These are phyloP conservation scores for Paramecium tetraurelia DNA, from an alignment of 73 alveolate genomes.

Conservation along the genomic window DNA sequence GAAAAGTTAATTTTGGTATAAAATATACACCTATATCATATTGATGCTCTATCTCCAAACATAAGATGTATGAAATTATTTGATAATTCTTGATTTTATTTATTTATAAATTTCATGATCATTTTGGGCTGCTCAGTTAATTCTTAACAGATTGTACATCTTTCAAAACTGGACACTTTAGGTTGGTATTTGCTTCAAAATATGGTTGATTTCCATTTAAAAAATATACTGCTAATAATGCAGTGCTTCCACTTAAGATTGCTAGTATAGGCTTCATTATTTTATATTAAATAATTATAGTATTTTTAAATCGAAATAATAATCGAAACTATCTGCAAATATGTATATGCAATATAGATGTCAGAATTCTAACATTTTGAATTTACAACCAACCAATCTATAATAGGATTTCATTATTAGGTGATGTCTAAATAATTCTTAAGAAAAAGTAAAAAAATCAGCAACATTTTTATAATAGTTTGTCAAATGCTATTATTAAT, in stretches of 20 bases:
- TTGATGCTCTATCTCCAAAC: background rate
- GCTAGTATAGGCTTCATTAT: conserved; percentile 14
- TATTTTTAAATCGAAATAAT: background rate
- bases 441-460: too few relatives aligned
- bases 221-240: background rate
- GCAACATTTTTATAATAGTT: too few relatives aligned
- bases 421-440: background rate
- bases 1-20: background rate
- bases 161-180: background rate
- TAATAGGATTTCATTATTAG: background rate
- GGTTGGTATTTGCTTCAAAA: background rate
- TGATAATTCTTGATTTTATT: background rate
- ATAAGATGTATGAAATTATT: background rate
- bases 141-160: background rate
- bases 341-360: too few relatives aligned
- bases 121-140: background rate
- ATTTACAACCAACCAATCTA: background rate
- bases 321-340: background rate
- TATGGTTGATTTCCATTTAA: background rate
- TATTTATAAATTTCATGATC: background rate
- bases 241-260: background rate
- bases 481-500: too few relatives aligned
- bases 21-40: background rate
- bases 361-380: background rate
- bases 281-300: background rate